Percentiles rank a stretch among this genome's conserved stretches.
Conservation (phyloP, 2,329 filamentous ascomycete species). For the Cytospora piceicola region DNA sequence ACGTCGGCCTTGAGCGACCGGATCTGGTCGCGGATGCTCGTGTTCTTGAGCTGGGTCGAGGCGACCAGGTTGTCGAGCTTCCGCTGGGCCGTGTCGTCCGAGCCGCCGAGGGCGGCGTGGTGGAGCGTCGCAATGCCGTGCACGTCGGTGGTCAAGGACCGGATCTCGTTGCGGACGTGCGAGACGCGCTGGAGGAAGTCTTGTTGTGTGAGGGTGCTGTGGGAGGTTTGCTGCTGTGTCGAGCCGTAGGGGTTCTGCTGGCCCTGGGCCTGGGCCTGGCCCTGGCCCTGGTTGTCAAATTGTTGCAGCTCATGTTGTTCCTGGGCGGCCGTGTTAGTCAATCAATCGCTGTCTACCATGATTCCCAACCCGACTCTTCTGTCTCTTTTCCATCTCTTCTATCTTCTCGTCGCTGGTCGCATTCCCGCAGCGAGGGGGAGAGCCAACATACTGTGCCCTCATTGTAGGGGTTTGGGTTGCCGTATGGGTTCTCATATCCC, state of each 20-base stretch:
- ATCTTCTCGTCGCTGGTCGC: slow-evolving; percentile 29
- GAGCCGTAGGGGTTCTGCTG: slow-evolving; percentile 35
- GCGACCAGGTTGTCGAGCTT: slow-evolving; percentile 70
- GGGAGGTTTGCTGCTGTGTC: slow-evolving; percentile 32
- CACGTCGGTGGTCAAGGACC: slow-evolving; percentile 67
- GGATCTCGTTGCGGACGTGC: slow-evolving; percentile 69
- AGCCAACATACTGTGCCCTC: slow-evolving; percentile 19
- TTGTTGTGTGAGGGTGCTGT: slow-evolving; percentile 58
- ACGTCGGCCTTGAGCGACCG: slow-evolving; percentile 75
- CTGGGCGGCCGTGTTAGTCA: slow-evolving; percentile 33
- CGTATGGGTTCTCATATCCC: slow-evolving; percentile 21
- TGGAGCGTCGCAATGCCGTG: slow-evolving; percentile 70
- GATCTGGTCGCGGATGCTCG: slow-evolving; percentile 78
- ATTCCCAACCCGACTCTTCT: background rate
- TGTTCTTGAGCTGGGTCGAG: slow-evolving; percentile 73
- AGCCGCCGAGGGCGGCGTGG: slow-evolving; percentile 70
- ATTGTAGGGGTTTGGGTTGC: slow-evolving; percentile 14
- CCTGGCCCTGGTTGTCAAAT: slow-evolving; percentile 43
- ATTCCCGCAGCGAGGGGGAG: slow-evolving; percentile 24
- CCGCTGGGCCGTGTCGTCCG: slow-evolving; percentile 58
- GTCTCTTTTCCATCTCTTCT: background rate
- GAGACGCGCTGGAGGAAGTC: slow-evolving; percentile 72
- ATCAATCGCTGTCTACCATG: background rate
- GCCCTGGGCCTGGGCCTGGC: slow-evolving; percentile 33
- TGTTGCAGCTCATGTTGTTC: slow-evolving; percentile 58